Base-by-base conservation (phyloP, 2,329 filamentous ascomycete species). In the Penicillium digitatum region DNA sequence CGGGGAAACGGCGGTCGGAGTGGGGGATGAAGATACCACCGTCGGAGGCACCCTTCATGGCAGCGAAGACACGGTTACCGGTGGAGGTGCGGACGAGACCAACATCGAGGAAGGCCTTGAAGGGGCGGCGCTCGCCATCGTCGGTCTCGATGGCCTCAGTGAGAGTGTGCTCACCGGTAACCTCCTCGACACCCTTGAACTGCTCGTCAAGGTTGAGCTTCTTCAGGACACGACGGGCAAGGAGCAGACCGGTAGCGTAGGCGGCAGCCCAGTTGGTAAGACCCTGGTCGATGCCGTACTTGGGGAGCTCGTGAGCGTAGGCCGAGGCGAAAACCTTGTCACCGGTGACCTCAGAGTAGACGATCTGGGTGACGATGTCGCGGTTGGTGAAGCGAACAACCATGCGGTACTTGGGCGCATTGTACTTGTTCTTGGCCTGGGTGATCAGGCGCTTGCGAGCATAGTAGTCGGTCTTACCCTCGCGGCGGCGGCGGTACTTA, bases 351-450 rank as follows among this genome's bases (percentile, higher is more conserved):
- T 99, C 94, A 59, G 94, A 95, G 76, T 85, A 88, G 78, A 99
- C 86, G 78, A 99, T 94, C 84, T 99, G 94, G 82, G 86, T 87
- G 82, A 97, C 89, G 83, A 97, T 95, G 85, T 99, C 93, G 81
- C 91, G 90, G 88, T 97, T 95, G 85, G 90, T 95, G 88, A 95
- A 96, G 79, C 94, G 94, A 77, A 99, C 90, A 68, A 99, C 94
- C 75, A 99, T 88, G 76, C 94, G 90, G 88, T 99, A 97, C 87
- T 99, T 99, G 81, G 94, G 94, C 64, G 94, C 89, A 82, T 95
- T 95, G 89, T 97, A 99, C 89, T 99, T 99, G 90, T 99, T 99
- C 90, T 97, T 99, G 82, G 94, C 94, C 86, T 99, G 94, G 83
- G 90, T 92, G 85, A 97, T 94, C 80, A 99, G 86, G 76, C 94